Percentiles rank a stretch among this genome's conserved stretches.
phyloP scores from a whole-genome alignment of 2,329 filamentous ascomycete genomes.

The Lachnellula cervina region DNA sequence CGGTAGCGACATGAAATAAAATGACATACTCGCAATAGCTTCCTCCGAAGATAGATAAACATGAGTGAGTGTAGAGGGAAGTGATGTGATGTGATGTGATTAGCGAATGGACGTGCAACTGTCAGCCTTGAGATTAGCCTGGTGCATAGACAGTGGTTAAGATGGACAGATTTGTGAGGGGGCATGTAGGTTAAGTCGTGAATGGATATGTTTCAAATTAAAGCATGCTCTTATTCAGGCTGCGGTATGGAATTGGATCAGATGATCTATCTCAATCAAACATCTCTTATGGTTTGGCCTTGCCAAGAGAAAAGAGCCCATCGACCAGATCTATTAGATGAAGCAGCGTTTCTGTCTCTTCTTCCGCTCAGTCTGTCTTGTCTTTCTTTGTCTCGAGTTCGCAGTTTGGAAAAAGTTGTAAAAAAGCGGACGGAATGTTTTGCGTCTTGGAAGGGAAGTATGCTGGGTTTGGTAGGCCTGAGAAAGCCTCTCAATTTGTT shows the following conservation, averaged over 20 bases:
- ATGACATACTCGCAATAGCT: background rate
- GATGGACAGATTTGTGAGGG: background rate
- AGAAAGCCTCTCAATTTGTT: background rate
- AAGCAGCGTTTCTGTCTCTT: background rate
- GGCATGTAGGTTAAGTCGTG: background rate
- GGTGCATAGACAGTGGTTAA: background rate
- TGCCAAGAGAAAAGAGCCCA: background rate
- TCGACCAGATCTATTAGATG: background rate
- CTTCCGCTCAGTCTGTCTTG: background rate
- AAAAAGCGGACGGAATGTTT: background rate
- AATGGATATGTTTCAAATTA: background rate
- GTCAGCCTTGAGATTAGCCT: conserved; percentile 3
- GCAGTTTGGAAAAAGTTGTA: background rate
- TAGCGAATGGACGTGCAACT: background rate
- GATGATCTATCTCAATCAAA: background rate
- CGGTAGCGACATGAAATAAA: no score
- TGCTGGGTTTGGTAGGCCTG: background rate
- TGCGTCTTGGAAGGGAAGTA: background rate
- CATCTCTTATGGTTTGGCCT: background rate
- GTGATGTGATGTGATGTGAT: background rate
- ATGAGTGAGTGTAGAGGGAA: background rate
- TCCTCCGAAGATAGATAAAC: background rate
- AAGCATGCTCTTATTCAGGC: background rate
- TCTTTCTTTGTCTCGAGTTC: background rate
- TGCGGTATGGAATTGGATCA: background rate